Conservation (phyloP, 352 stramenopile genomes). For the Aphanomyces euteiches region DNA sequence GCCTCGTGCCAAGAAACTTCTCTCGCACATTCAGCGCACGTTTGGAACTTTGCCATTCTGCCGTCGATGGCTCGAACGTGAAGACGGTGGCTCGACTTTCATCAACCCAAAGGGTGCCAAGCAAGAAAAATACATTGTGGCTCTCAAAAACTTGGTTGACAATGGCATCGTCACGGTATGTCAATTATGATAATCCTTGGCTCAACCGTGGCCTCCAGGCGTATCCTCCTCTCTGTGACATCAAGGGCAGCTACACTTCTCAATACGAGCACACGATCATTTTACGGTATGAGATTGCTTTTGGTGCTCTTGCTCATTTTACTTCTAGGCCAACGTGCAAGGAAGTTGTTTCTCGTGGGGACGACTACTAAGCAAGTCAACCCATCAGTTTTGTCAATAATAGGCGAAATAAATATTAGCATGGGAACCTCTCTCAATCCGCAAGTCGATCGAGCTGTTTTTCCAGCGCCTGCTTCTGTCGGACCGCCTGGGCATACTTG, state of each 20-base stretch:
- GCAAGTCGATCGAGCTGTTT: background rate
- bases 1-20: constrained; percentile 91
- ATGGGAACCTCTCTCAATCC: no score
- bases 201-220: constrained; percentile 28
- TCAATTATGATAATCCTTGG: background rate
- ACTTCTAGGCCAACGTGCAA: constrained; percentile 90
- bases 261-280: constrained; percentile 99
- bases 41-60: constrained; percentile 99
- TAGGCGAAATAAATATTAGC: no score
- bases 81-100: constrained; percentile 93
- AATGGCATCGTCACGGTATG: constrained; percentile 87
- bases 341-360: constrained; percentile 96
- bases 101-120: constrained; percentile 92
- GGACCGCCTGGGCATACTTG: constrained; percentile 86
- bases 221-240: constrained; percentile 96
- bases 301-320: background rate
- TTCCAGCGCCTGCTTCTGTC: constrained; percentile 70
- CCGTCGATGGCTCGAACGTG: constrained; percentile 94
- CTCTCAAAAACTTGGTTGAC: constrained; percentile 97
- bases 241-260: constrained; percentile 94
- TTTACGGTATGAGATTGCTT: constrained; percentile 41
- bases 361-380: constrained; percentile 89
- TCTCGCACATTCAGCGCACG: constrained; percentile 97
- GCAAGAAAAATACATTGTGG: constrained; percentile 97
- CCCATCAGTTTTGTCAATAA: no score